Percentiles rank a stretch among this genome's conserved stretches.
Evolutionary conservation across 495 filamentous ascomycete genomes (phyloP).

Genomic region (Aspergillus kassunensis): DNA sequence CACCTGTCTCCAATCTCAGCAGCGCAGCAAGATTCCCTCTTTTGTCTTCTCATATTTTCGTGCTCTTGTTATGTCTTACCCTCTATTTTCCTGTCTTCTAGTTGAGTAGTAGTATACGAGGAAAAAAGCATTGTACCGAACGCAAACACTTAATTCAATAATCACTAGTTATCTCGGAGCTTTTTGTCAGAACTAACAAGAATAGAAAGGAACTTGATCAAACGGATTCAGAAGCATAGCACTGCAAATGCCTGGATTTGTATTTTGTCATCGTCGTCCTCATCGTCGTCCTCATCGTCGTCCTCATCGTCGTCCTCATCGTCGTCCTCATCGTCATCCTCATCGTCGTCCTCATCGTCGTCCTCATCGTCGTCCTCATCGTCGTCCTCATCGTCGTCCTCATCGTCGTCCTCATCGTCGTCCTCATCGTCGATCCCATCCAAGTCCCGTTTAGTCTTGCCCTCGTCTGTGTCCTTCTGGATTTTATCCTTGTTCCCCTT

Average conservation of each 20-base stretch:
- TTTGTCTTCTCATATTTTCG: slow-evolving; percentile 32
- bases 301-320: background rate
- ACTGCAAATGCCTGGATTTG: background rate
- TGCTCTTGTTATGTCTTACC: slow-evolving; percentile 28
- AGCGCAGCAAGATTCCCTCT: slow-evolving; percentile 44
- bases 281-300: background rate
- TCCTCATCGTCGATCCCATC: too few relatives aligned
- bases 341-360: background rate
- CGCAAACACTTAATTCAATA: background rate
- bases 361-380: background rate
- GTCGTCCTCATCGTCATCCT: background rate
- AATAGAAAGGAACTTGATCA: background rate
- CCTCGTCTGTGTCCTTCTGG: too few relatives aligned
- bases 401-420: too few relatives aligned
- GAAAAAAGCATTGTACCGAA: slow-evolving; percentile 32
- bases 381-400: background rate
- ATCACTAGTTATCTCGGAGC: background rate
- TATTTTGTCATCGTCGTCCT: background rate
- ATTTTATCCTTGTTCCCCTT: too few relatives aligned
- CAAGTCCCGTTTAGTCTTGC: too few relatives aligned
- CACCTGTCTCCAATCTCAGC: slow-evolving; percentile 41
- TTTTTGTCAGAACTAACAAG: background rate
- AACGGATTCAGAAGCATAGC: background rate
- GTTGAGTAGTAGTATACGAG: slow-evolving; percentile 37
- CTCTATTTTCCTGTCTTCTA: slow-evolving; percentile 31